Base-by-base conservation (phyloP, 768 basidiomycete species). In the Gloeophyllum trabeum region DNA sequence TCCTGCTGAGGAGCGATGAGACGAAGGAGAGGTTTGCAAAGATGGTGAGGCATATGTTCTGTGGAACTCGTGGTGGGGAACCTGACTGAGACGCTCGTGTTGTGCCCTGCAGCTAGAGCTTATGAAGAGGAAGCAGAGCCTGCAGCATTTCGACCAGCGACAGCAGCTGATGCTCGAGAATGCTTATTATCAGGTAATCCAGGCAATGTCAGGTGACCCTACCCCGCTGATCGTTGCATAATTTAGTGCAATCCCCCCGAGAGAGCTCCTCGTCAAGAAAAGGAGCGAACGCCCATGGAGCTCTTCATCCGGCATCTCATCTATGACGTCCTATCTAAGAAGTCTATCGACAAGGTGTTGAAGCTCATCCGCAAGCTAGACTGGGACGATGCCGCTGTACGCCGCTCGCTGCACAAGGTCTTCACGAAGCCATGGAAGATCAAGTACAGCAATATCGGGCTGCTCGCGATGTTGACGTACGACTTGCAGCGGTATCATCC, bases 391-490 rank as follows among this genome's bases (percentile, higher is more conserved):
- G 58, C 63, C 5, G 46, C 61, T 19, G 54, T 84, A 23, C 71
- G 73, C 28, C 70, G 70, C 21, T 75, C 73, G 19, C 67, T 98
- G 5, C 79, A 83, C 64, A 87, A 88, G 55, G 76, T 88, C 30
- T 99, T 99, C 64, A 88, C 87, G n/a, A 94, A 96, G 54, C 86
- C 94, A 2, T 96, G 94, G 92, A 98, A 98, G 58, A 75, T 97
- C 63, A 94, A 91, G 54, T 98, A 83, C 55, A 72, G 81, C 45
- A 94, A 88, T 54, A 77, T 99, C 51, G 75, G 81, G 43, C 70
- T 96, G 22, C 67, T 98, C 39, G 93, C 96, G 7, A 94, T 96
- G 77, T 67, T 98, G 45, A 84, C 93, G 2, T 93, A 93, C 54
- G 96, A 98, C 55, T 68, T 99, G 35, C 89, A 93, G 55, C 75